Percentiles rank a stretch among this genome's conserved stretches.
phyloP scores from a whole-genome alignment of 495 filamentous ascomycete species.

The Podospora tetraspora region DNA sequence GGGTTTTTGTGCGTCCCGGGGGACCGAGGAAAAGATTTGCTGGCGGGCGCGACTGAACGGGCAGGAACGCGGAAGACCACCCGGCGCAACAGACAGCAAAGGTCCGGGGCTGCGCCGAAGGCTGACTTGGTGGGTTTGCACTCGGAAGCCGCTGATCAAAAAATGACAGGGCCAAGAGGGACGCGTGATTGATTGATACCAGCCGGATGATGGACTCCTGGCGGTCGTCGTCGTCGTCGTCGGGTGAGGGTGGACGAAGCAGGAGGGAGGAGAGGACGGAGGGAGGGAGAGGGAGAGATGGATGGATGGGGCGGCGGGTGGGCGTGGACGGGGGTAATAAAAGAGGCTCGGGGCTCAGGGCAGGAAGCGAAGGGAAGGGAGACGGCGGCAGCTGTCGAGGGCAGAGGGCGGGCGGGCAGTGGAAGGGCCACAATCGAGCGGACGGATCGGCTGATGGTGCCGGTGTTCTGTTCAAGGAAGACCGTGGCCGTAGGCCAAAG shows the following conservation, averaged over 20 bases:
- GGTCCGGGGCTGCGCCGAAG: slow-evolving; percentile 25
- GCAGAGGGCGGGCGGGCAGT: slow-evolving; percentile 17
- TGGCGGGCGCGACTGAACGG: not conserved
- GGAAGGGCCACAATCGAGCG: slow-evolving; percentile 25
- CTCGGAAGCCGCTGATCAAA: not conserved
- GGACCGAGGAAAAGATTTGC: slow-evolving; percentile 10
- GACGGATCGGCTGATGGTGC: slow-evolving; percentile 40
- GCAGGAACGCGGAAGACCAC: slow-evolving; percentile 1
- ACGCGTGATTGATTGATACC: not conserved
- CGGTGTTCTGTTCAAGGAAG: slow-evolving; percentile 30
- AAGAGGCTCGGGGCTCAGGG: slow-evolving; percentile 31
- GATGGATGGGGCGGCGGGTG: slow-evolving; percentile 9
- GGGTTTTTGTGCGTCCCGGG: not conserved
- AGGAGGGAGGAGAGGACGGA: slow-evolving; percentile 9
- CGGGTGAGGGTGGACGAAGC: slow-evolving; percentile 12
- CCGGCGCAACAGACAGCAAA: slow-evolving; percentile 15
- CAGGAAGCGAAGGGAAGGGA: slow-evolving; percentile 29
- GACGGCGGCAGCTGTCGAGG: slow-evolving; percentile 30
- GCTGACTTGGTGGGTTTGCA: slow-evolving; percentile 1
- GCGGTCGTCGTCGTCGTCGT: not conserved
- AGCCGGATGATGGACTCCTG: not conserved
- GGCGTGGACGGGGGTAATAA: slow-evolving; percentile 32
- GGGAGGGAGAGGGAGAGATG: slow-evolving; percentile 18
- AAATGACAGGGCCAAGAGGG: slow-evolving; percentile 3
- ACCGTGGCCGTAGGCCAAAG: slow-evolving; percentile 24